Evolutionary conservation across 164 flowering plant species (phyloP).

Genomic region (Macadamia tetraphylla): DNA sequence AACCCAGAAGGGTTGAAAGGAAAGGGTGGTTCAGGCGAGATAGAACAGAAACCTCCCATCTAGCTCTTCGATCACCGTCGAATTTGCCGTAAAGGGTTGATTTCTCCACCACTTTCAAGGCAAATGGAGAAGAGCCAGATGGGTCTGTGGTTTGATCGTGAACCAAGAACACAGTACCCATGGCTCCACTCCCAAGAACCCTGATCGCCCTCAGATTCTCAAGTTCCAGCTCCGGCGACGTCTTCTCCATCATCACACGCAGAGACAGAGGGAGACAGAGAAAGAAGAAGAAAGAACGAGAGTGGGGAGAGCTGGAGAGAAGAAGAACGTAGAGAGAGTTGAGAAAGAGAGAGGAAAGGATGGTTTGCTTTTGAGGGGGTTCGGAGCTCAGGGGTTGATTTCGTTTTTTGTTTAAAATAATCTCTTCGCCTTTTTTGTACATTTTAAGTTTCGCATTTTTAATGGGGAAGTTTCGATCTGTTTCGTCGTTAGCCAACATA

Average conservation of each 20-base stretch:
- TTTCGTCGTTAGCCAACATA: no score
- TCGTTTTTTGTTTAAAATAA: not conserved
- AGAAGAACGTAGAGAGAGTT: no score
- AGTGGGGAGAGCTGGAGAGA: not conserved
- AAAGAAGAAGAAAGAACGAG: not conserved
- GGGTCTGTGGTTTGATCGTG: slow-evolving; percentile 35
- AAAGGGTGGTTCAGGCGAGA: slow-evolving; percentile 58
- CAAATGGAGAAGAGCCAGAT: slow-evolving; percentile 44
- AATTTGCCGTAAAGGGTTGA: slow-evolving; percentile 31
- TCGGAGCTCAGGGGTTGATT: no score
- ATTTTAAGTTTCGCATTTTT: no score
- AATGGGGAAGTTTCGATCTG: no score
- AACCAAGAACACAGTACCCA: slow-evolving; percentile 88
- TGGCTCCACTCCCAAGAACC: slow-evolving; percentile 84
- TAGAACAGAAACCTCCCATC: slow-evolving; percentile 73
- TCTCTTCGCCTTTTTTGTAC: no score
- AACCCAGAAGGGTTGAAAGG: slow-evolving; percentile 67
- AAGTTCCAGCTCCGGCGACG: slow-evolving; percentile 31
- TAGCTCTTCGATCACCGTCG: slow-evolving; percentile 79
- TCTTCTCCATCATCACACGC: slow-evolving; percentile 9
- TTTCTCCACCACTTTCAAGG: slow-evolving; percentile 79
- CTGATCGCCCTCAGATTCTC: slow-evolving; percentile 48
- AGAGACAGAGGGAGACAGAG: not conserved
- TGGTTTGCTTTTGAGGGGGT: not conserved
- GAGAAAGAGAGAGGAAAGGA: no score